Percentiles rank a stretch among this genome's conserved stretches.
These are phyloP conservation scores for Ilyonectria robusta DNA, from an alignment of 2,329 filamentous ascomycete genomes.

Conservation along the genomic window DNA sequence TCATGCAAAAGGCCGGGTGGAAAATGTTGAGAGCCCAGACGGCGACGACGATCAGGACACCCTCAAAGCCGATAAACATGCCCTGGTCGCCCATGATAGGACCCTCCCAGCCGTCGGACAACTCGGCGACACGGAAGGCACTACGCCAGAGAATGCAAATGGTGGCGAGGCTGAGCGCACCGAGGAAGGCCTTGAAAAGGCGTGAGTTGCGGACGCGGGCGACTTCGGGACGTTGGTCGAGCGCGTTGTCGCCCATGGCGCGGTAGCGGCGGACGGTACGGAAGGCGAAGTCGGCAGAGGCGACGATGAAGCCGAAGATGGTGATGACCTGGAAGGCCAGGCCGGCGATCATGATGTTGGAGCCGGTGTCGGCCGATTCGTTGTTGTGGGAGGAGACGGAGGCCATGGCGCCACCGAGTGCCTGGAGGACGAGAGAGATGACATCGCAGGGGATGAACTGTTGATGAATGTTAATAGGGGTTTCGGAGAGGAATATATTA, in stretches of 20 bases:
- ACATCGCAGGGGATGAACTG: constrained; percentile 76
- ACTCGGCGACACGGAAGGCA: constrained; percentile 76
- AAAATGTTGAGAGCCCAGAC: constrained; percentile 60
- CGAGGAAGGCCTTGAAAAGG: constrained; percentile 68
- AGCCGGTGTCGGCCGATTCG: constrained; percentile 57
- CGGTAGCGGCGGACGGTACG: constrained; percentile 56
- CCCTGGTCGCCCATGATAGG: constrained; percentile 68
- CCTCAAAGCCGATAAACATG: constrained; percentile 72
- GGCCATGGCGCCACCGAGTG: constrained; percentile 70
- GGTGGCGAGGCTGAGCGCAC: constrained; percentile 70
- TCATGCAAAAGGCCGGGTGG: constrained; percentile 48
- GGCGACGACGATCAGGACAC: constrained; percentile 65
- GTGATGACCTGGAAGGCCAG: constrained; percentile 73
- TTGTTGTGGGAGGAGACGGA: constrained; percentile 58
- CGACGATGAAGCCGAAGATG: constrained; percentile 66
- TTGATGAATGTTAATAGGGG: neutral
- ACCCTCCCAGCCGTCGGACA: constrained; percentile 74
- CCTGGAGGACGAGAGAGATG: constrained; percentile 72
- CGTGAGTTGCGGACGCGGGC: constrained; percentile 56
- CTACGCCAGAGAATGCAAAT: constrained; percentile 75
- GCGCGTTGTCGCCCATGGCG: constrained; percentile 50
- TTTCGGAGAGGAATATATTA: no score
- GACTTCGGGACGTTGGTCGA: constrained; percentile 56
- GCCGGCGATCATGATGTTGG: constrained; percentile 76
- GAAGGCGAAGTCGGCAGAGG: constrained; percentile 65